Evolutionary conservation across 176 grass and related monocot species (phyloP).

Genomic region (Eremochloa ophiuroides): DNA sequence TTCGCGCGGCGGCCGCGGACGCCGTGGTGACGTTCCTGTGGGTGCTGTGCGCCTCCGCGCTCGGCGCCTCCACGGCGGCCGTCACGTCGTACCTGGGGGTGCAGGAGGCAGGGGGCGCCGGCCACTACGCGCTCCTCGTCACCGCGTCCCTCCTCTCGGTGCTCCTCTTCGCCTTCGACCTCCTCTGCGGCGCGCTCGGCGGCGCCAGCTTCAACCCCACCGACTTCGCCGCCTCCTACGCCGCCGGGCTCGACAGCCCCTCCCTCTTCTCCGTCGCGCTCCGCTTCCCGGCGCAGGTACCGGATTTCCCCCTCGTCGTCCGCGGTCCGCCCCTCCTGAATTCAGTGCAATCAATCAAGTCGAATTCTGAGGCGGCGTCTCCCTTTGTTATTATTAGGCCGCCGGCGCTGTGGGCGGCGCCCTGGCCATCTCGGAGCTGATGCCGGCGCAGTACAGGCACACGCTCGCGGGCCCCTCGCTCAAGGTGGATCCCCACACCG

Average conservation of each 20-base stretch:
- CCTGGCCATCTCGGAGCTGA: constrained; percentile 23
- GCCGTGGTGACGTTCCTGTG: constrained; percentile 26
- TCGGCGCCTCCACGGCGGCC: constrained; percentile 6
- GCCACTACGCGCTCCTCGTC: constrained; percentile 17
- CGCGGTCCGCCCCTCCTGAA: neutral
- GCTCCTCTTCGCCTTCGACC: constrained; percentile 50
- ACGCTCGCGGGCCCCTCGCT: neutral
- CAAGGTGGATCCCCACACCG: constrained; percentile 33
- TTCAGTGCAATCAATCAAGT: neutral
- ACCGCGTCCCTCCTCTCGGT: constrained; percentile 34
- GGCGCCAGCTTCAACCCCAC: constrained; percentile 74
- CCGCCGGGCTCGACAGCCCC: constrained; percentile 16
- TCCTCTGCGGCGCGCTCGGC: constrained; percentile 38
- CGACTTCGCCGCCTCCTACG: constrained; percentile 53
- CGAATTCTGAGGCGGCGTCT: neutral
- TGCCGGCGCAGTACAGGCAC: constrained; percentile 26
- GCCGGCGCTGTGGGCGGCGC: constrained; percentile 29
- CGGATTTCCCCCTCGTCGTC: accelerated
- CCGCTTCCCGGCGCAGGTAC: constrained; percentile 19
- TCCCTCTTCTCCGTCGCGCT: constrained; percentile 24
- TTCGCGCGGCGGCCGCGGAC: constrained; percentile 8
- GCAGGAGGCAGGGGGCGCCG: neutral
- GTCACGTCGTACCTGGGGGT: neutral
- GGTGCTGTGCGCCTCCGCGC: constrained; percentile 18
- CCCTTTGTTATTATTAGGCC: neutral